A percentile compares a stretch with the other conserved stretches of the same genome.
These are phyloP conservation scores for Cadophora sp. DNA, from an alignment of 2,329 filamentous ascomycete genomes.

Conservation along the genomic window DNA sequence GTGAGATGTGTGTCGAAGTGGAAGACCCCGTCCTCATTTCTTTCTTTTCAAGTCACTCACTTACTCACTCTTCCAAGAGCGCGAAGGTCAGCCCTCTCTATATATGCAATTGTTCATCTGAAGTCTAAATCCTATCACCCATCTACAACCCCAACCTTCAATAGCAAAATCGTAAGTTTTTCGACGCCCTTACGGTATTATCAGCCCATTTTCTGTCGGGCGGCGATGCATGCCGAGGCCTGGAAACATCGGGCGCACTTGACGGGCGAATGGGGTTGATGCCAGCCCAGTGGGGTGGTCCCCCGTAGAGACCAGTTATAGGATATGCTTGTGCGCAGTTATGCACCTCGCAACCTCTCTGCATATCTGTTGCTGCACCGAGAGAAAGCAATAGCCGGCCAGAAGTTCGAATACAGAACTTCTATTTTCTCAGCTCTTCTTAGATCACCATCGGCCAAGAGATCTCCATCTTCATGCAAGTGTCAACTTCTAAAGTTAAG, in stretches of 20 bases:
- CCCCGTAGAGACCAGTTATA: background rate
- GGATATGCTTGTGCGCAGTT: background rate
- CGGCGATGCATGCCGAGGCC: background rate
- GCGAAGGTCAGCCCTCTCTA: conserved; percentile 1
- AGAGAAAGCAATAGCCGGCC: background rate
- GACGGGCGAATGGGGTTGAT: background rate
- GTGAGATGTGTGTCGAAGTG: conserved; percentile 1
- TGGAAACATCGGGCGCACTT: background rate
- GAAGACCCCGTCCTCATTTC: background rate
- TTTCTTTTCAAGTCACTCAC: background rate
- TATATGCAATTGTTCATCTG: conserved; percentile 19
- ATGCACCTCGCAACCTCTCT: background rate
- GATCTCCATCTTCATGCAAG: background rate
- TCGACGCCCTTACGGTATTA: conserved; percentile 30
- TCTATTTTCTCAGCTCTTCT: too few species aligned
- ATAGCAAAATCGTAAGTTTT: conserved; percentile 28
- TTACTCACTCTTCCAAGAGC: background rate
- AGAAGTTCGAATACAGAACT: background rate
- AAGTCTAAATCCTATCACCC: background rate
- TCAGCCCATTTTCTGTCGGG: conserved; percentile 28
- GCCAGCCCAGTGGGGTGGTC: background rate
- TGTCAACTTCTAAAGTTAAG: background rate
- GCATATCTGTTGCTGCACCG: background rate
- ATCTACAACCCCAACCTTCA: conserved; percentile 1
- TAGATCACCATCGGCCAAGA: background rate